Base-by-base conservation (phyloP, 1,139 yeast species). In the Geotrichum macrosporum region DNA sequence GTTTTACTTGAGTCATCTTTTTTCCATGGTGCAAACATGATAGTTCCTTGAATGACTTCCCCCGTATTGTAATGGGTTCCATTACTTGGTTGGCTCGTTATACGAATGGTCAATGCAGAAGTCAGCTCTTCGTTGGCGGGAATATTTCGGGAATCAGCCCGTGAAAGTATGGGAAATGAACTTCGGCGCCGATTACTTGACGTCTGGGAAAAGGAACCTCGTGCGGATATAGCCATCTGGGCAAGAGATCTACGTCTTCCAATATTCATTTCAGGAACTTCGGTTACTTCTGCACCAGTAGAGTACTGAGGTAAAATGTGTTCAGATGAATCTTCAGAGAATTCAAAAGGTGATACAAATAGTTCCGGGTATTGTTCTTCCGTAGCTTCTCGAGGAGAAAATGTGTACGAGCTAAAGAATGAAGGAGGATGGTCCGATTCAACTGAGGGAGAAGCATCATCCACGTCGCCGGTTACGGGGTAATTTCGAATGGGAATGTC, bases 11-110 rank as follows among this genome's bases (percentile, higher is more conserved):
- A 9, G 12, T 16, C 40, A 26, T 15, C 41, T 27, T 45, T 39
- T 30, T 40, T 35, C 48, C 48, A 45, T n/a, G 48, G 48, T 16
- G 44, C 40, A 40, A 39, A 45, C 39, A 45, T 26, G 3, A 45
- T 35, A 9, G 44, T 45, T 2, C 48, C 48, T 22, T 45, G 48
- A 3, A 45, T 40, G 18, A 39, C 22, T 16, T 45, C 48, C 10
- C 48, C 48, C 5, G 40, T 10, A 21, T 45, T 44, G 30, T 39
- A 40, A 5, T 19, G 24, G 36, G n/a, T 22, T 2, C 27, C 42
- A 9, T n/a, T 20, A 13, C 32, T 10, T 2, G 36, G 31, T 13
- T 18, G 30, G 16, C 31, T 40, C 3, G 35, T 40, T 13, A 40
- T 31, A 4, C 29, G 33, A 10, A 44, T 15, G 6, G 43, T 44